phyloP scores from a whole-genome alignment of 139 green algal species.

The Tetradesmus lagerheimii region DNA sequence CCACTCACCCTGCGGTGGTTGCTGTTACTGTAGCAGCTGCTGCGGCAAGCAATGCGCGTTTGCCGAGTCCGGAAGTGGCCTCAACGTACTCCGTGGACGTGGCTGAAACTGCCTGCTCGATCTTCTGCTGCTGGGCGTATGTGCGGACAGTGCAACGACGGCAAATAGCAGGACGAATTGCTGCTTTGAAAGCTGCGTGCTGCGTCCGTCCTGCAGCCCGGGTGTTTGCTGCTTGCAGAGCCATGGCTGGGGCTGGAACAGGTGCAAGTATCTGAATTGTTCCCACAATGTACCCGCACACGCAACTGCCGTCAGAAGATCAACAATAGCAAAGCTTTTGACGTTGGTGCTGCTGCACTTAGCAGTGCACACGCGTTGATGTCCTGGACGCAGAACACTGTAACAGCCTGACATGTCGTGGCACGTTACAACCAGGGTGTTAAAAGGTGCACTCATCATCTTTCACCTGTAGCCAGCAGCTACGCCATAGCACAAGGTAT shows the following conservation, averaged over 20 bases:
- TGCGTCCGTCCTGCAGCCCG: background rate
- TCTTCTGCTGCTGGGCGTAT: background rate
- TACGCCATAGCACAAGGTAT: too few relatives aligned
- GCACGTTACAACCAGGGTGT: too few relatives aligned
- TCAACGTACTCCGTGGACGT: background rate
- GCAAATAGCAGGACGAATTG: background rate
- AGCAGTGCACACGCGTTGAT: too few relatives aligned
- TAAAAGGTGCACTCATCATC: too few relatives aligned
- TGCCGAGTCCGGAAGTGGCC: background rate
- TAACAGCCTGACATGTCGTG: too few relatives aligned
- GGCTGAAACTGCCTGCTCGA: background rate
- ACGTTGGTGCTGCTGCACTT: too few relatives aligned
- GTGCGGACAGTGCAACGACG: background rate
- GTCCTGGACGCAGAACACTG: too few relatives aligned
- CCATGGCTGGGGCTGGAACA: background rate
- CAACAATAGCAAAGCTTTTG: too few relatives aligned
- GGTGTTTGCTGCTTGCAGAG: conserved; percentile 16
- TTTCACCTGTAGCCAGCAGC: too few relatives aligned
- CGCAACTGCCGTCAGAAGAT: too few relatives aligned
- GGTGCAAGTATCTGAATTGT: too few relatives aligned
- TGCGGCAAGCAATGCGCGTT: conserved; percentile 28
- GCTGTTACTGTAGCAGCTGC: conserved; percentile 6
- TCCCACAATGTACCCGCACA: too few relatives aligned
- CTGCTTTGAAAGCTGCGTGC: conserved; percentile 14
- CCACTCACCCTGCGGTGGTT: background rate